Evolutionary conservation across 176 grass and related monocot genomes (phyloP).

Genomic region (Ensete glaucum): DNA sequence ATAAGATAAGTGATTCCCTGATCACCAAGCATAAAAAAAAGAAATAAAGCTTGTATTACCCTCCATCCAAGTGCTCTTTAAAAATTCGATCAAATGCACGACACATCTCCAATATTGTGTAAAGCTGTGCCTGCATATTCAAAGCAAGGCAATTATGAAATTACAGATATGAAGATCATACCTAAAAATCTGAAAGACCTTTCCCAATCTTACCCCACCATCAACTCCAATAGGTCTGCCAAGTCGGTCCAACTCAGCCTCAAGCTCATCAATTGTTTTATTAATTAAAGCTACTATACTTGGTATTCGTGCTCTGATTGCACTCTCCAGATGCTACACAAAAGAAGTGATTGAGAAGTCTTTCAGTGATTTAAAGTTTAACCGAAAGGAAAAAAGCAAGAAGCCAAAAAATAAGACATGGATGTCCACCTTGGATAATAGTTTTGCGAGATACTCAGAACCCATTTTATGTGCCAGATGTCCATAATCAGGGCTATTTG

Average conservation of each 20-base stretch:
- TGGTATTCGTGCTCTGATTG: constrained; percentile 92
- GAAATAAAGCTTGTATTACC: constrained; percentile 38
- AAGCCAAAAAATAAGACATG: not conserved
- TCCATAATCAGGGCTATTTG: constrained; percentile 90
- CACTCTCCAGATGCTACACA: constrained; percentile 79
- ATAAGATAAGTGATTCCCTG: constrained; percentile 8
- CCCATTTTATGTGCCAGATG: constrained; percentile 99
- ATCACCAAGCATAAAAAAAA: constrained; percentile 5
- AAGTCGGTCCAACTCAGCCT: constrained; percentile 86
- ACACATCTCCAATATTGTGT: constrained; percentile 99
- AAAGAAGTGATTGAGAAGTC: constrained; percentile 2
- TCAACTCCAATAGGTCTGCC: constrained; percentile 92
- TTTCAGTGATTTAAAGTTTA: not conserved
- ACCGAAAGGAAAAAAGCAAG: not conserved
- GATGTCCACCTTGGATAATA: constrained; percentile 72
- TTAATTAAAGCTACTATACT: constrained; percentile 96
- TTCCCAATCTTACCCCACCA: constrained; percentile 59
- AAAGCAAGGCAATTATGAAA: constrained; percentile 2
- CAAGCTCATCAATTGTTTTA: constrained; percentile 98
- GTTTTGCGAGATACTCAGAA: constrained; percentile 93
- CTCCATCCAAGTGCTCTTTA: constrained; percentile 98
- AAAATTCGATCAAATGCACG: constrained; percentile 99
- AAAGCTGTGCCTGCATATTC: constrained; percentile 71
- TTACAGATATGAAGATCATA: not conserved
- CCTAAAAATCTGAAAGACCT: constrained; percentile 8